Evolutionary conservation across 2,329 filamentous ascomycete genomes (phyloP).

Genomic region (Ceratocystis smalleyi): DNA sequence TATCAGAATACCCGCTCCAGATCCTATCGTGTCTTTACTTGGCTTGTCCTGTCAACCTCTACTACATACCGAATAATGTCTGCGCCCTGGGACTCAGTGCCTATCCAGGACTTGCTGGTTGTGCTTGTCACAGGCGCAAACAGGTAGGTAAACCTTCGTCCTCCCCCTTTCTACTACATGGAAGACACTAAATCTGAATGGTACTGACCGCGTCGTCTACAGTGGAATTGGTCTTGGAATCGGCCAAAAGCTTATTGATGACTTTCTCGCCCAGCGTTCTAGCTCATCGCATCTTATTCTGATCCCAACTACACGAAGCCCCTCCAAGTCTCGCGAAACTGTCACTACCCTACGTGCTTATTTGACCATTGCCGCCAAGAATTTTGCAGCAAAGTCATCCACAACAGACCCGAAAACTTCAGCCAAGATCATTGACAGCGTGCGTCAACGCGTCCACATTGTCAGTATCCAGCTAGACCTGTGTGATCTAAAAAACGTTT

Average conservation of each 20-base stretch:
- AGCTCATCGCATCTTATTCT: conserved; percentile 56
- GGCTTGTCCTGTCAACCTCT: neutral
- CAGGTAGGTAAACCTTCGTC: conserved; percentile 1
- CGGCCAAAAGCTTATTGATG: conserved; percentile 72
- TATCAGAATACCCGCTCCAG: too few relatives aligned
- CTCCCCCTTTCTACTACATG: neutral
- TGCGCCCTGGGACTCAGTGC: conserved; percentile 12
- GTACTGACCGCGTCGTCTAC: conserved; percentile 12
- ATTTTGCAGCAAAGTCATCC: conserved; percentile 29
- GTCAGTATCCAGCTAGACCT: conserved; percentile 44
- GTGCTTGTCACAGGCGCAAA: conserved; percentile 16
- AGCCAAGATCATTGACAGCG: conserved; percentile 34
- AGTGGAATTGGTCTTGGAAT: conserved; percentile 81
- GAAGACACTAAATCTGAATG: neutral
- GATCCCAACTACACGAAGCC: conserved; percentile 67
- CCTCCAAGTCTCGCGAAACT: conserved; percentile 59
- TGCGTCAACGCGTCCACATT: conserved; percentile 38
- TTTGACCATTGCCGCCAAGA: conserved; percentile 34
- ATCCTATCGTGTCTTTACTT: neutral
- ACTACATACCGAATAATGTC: neutral
- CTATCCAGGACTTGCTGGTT: conserved; percentile 10
- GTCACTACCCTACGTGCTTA: conserved; percentile 48
- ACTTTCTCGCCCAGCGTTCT: conserved; percentile 60
- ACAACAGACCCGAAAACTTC: conserved; percentile 42
- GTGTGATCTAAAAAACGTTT: conserved; percentile 40